phyloP scores from a whole-genome alignment of 2,329 filamentous ascomycete genomes.

The Metarhizium robertsii region DNA sequence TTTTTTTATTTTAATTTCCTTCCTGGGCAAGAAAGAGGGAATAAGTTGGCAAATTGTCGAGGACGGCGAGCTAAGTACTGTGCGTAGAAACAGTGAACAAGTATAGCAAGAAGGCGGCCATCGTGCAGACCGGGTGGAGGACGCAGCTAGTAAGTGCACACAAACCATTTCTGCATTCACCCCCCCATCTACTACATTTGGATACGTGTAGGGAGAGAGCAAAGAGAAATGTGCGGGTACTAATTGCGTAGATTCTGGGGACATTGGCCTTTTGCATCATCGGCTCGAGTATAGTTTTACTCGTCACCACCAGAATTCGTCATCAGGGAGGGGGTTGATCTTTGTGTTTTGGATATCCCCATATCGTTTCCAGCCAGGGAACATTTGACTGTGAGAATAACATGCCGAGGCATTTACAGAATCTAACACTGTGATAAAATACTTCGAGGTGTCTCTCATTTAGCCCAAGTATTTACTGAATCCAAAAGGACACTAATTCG shows the following conservation, averaged over 20 bases:
- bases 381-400: too few relatives aligned
- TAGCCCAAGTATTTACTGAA: too few relatives aligned
- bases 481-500: too few relatives aligned
- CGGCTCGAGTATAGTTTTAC: constrained; percentile 53
- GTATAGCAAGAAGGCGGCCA: constrained; percentile 67
- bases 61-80: neutral
- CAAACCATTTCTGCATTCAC: too few relatives aligned
- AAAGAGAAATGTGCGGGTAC: neutral
- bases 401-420: too few relatives aligned
- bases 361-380: too few relatives aligned
- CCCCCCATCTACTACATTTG: too few relatives aligned
- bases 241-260: constrained; percentile 43
- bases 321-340: neutral
- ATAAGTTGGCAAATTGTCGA: neutral
- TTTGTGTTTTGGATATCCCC: too few relatives aligned
- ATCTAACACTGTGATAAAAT: too few relatives aligned
- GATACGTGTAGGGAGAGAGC: too few relatives aligned
- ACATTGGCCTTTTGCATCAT: constrained; percentile 54
- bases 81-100: constrained; percentile 59
- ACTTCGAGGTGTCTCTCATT: too few relatives aligned
- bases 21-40: too few relatives aligned
- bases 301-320: constrained; percentile 34
- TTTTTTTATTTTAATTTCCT: neutral
- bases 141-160: constrained; percentile 62
- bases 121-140: constrained; percentile 91